Conservation (phyloP, 805 yeast species). For the Wickerhamiella kurtzmanii region DNA sequence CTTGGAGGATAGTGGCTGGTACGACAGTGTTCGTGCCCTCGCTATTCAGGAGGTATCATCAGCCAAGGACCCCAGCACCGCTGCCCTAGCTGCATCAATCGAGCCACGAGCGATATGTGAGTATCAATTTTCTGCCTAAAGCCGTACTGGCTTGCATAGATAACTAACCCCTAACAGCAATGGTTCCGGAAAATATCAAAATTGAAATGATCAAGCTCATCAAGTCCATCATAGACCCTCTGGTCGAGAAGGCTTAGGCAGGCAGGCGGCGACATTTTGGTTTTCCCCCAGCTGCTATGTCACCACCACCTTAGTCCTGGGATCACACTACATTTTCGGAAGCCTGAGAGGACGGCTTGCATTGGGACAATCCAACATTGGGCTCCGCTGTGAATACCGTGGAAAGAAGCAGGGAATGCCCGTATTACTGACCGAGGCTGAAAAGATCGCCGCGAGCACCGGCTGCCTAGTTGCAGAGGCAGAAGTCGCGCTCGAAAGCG, state of each 20-base stretch:
- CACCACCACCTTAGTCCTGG: too few relatives aligned
- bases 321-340: too few relatives aligned
- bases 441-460: conserved; percentile 9
- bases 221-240: conserved; percentile 20
- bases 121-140: conserved; percentile 14
- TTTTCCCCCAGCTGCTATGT: background rate
- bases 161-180: conserved; percentile 1
- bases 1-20: conserved; percentile 75
- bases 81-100: conserved; percentile 36
- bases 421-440: background rate
- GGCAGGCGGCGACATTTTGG: too few relatives aligned
- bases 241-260: conserved; percentile 18
- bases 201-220: conserved; percentile 46
- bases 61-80: conserved; percentile 38
- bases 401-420: too few relatives aligned
- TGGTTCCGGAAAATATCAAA: conserved; percentile 57
- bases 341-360: too few relatives aligned
- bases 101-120: conserved; percentile 53
- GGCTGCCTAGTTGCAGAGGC: conserved; percentile 15
- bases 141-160: too few relatives aligned
- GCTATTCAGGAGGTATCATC: conserved; percentile 35
- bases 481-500: conserved; percentile 6
- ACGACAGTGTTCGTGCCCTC: conserved; percentile 51
- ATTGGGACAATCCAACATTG: too few relatives aligned
- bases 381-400: too few relatives aligned